Percentiles rank a stretch among this genome's conserved stretches.
Evolutionary conservation across 1,284 basidiomycete genomes (phyloP).

Genomic region (Ceratobasidium sp.): DNA sequence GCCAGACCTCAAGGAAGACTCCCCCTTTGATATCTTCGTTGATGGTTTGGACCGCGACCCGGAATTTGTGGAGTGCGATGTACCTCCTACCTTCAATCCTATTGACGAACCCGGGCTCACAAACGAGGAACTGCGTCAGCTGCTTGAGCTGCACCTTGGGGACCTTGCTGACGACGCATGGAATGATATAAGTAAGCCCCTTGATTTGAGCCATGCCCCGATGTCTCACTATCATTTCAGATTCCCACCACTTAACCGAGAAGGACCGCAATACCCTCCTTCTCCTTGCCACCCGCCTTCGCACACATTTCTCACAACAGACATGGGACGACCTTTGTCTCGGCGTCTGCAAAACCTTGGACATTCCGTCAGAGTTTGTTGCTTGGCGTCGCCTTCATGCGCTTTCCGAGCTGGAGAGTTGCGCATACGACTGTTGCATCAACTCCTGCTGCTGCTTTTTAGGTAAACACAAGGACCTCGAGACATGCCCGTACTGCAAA

Average conservation of each 20-base stretch:
- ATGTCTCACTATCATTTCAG: neutral
- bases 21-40: neutral
- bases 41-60: neutral
- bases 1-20: neutral
- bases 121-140: neutral
- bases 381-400: slow-evolving; percentile 1
- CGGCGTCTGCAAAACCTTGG: neutral
- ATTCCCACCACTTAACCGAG: neutral
- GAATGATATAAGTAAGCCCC: neutral
- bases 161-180: slow-evolving; percentile 15
- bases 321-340: neutral
- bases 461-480: slow-evolving; percentile 14
- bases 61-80: neutral
- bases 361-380: slow-evolving; percentile 10
- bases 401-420: slow-evolving; percentile 4
- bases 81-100: neutral
- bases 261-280: slow-evolving; percentile 1
- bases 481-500: slow-evolving; percentile 22
- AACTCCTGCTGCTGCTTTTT: slow-evolving; percentile 41
- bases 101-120: neutral
- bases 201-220: neutral
- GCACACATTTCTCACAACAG: neutral
- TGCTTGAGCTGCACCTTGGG: neutral
- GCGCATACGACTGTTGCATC: slow-evolving; percentile 39
- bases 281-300: slow-evolving; percentile 6